Evolutionary conservation across 306 rosid genomes (phyloP), one percentile per base, ranked within the genome.

Genomic region (Fragaria vesca): DNA sequence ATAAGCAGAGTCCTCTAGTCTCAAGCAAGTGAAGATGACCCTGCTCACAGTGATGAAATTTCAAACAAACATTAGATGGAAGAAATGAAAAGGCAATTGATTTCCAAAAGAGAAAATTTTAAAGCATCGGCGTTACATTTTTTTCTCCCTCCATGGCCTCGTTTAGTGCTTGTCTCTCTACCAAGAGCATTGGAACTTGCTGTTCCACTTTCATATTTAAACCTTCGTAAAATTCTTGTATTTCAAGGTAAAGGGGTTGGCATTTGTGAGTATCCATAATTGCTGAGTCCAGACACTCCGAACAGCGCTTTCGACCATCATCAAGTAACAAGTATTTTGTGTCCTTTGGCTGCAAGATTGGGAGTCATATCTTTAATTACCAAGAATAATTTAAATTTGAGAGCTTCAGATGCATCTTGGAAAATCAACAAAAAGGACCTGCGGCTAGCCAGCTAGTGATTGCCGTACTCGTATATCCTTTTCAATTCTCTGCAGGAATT

Each of bases 121-220:
- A 73, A 12, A 5, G 30, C 46, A 38, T 61, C 8, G 50, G 66
- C 40, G 52, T 84, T 90, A 91, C 99, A 80, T 88, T 91, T 79
- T 93, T 96, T 76, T 96, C 99, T 66, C 98, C 99, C 73, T 93
- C 99, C 94, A 96, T 93, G 81, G 99, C 99, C 86, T 96, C 98
- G 42, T 96, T 96, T 62, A 96, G 90, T 21, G 99, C 99, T 79
- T 96, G 98, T 82, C 97, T 93, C 88, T 96, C 99, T n/a, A 95
- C 98, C 89, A 96, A 87, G 86, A 96, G 97, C 99, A 96, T 91
- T 26, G 99, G 99, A 73, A 96, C 42, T 87, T 96, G 99, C 86
- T 96, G 99, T 84, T 90, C 97, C 76, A 96, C 86, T 87, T 96
- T 96, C 99, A 96, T 96, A 77, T 91, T 84, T 52, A 96, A 81